Evolutionary conservation across 768 basidiomycete genomes (phyloP).

Genomic region (Tulasnella sp.): DNA sequence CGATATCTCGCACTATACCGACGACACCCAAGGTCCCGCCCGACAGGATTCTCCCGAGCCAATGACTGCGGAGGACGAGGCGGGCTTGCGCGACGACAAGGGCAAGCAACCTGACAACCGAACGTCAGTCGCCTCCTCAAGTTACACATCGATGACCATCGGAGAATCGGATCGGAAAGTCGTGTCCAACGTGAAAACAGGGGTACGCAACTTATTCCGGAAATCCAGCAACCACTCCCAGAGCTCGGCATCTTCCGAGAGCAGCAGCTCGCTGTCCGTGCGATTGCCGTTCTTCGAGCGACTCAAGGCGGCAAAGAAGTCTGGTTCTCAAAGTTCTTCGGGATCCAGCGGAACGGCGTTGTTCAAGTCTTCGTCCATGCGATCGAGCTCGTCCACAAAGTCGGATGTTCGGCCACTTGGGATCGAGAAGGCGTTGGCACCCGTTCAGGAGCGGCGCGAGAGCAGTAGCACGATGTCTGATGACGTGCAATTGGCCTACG

Average conservation of each 20-base stretch:
- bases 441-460: background rate
- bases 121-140: background rate
- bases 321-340: background rate
- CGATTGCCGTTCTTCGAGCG: constrained; percentile 9
- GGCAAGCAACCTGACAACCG: background rate
- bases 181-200: constrained; percentile 2
- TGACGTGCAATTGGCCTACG: background rate
- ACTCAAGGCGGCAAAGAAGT: constrained; percentile 8
- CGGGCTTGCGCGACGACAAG: background rate
- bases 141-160: constrained; percentile 10
- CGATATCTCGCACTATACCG: background rate
- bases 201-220: background rate
- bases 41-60: background rate
- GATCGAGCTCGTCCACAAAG: background rate
- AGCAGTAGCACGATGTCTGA: background rate
- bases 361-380: background rate
- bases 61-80: background rate
- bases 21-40: background rate
- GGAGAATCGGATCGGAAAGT: background rate
- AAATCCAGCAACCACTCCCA: background rate
- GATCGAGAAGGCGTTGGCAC: background rate
- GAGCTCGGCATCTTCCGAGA: background rate
- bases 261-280: background rate
- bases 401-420: background rate
- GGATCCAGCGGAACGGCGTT: background rate